Base-by-base conservation (phyloP, 139 green algal species). In the Asterochloris sp. region DNA sequence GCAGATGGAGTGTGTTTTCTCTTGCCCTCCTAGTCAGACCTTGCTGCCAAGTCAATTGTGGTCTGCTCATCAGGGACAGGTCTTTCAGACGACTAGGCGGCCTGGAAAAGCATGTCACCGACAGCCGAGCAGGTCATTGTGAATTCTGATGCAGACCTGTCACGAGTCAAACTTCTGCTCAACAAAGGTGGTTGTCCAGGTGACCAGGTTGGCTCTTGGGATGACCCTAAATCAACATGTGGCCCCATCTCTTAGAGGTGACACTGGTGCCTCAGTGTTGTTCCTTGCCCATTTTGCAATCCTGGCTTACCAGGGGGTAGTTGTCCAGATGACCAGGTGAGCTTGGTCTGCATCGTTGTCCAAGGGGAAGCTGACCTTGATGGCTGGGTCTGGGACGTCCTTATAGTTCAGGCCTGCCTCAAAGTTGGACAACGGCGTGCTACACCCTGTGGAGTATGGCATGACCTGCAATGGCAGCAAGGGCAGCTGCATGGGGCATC, bases 401-500 rank as follows among this genome's bases (percentile, higher is more conserved):
- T 99, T 99, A 93, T 99, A 99, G 90, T 99, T 99, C 81, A 97
- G 93, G 4, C 95, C 96, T 0, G 96, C 96, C 90, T 99, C 97
- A 87, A 99, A 99, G 89, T 99, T 99, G 83, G 94, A 97, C 27
- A 99, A 89, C 14, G 95, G 88, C 0, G 97, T 99, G 86, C 88
- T 90, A 86, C 94, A 98, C 47, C 90, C 95, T 1, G 96, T 99
- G 67, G 94, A 98, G 88, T 98, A 99, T 74, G 97, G 97, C 97
- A 99, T 99, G 12, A 99, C 96, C 94, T 98, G 88, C 29, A 79
- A 69, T 8, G 27, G 13, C 60, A 80, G n/a, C 11, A 54, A 71
- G 21, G 21, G 4, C 8, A 71, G 21, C 19, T 71, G 66, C 9
- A 8, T 4, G 66, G 9, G 66, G 21, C 66, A 71, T 26, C 2